Conservation (phyloP, 225 moss, liverwort and hornwort species). For the Neckera pumila region DNA sequence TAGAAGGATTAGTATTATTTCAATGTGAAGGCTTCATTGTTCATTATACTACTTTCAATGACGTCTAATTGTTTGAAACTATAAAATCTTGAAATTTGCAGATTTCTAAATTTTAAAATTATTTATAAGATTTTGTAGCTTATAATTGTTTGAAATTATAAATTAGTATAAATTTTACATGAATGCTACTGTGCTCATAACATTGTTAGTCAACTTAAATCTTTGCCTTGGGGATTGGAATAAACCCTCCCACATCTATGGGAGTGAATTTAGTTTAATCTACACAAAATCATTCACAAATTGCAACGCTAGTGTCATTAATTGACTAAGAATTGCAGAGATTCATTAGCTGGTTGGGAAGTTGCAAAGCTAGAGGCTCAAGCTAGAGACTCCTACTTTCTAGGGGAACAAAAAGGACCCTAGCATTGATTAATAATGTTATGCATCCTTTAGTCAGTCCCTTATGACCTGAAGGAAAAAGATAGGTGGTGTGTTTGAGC, state of each 20-base stretch:
- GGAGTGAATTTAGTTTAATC: neutral
- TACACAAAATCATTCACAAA: neutral
- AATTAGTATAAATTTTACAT: neutral
- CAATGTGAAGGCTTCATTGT: too few relatives aligned
- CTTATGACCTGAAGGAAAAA: neutral
- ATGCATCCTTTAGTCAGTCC: neutral
- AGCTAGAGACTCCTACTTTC: too few relatives aligned
- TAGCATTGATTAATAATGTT: too few relatives aligned
- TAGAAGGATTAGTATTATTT: too few relatives aligned
- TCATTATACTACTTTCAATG: too few relatives aligned
- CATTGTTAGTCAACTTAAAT: neutral
- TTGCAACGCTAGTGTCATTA: neutral
- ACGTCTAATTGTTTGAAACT: too few relatives aligned
- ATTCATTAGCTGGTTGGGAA: neutral
- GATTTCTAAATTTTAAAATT: too few relatives aligned
- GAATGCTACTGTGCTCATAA: neutral
- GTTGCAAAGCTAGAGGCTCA: too few relatives aligned
- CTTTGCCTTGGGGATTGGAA: rapidly evolving
- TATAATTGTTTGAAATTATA: too few relatives aligned
- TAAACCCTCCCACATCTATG: neutral
- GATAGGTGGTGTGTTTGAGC: neutral
- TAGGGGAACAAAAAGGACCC: too few relatives aligned
- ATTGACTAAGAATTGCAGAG: neutral
- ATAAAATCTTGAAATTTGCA: too few relatives aligned
- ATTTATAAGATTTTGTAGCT: too few relatives aligned